These are phyloP conservation scores for Aspergillus clavatus DNA, from an alignment of 2,329 filamentous ascomycete genomes.

Conservation along the genomic window DNA sequence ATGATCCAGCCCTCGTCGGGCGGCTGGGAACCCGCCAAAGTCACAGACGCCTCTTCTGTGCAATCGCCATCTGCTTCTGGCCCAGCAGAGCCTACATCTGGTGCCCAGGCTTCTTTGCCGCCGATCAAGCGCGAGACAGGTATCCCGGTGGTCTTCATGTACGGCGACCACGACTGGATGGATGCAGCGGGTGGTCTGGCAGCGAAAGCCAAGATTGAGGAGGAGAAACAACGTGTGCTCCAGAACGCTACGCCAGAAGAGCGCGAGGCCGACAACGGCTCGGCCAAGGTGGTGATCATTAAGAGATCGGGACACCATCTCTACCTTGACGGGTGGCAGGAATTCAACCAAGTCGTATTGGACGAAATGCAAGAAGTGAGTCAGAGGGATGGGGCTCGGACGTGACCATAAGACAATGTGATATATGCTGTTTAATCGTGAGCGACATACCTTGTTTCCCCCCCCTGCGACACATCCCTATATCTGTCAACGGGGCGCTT, in stretches of 20 bases:
- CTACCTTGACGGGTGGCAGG: slow-evolving; percentile 65
- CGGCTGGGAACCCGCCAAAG: slow-evolving; percentile 8
- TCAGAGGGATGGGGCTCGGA: slow-evolving; percentile 21
- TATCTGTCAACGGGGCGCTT: not conserved
- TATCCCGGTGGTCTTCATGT: slow-evolving; percentile 85
- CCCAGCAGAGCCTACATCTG: slow-evolving; percentile 9
- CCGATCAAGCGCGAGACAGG: slow-evolving; percentile 54
- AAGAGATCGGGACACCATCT: slow-evolving; percentile 66
- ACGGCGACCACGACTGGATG: slow-evolving; percentile 99
- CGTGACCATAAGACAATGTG: slow-evolving; percentile 1
- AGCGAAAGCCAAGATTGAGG: slow-evolving; percentile 71
- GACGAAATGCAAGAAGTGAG: slow-evolving; percentile 62
- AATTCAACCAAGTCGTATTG: slow-evolving; percentile 63
- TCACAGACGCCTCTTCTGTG: slow-evolving; percentile 11
- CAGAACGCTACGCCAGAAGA: slow-evolving; percentile 61
- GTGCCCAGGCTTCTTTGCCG: slow-evolving; percentile 29
- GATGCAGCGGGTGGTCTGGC: slow-evolving; percentile 81
- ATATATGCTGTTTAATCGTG: not conserved
- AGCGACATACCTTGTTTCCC: not conserved
- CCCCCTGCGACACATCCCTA: not conserved
- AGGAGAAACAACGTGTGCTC: slow-evolving; percentile 58
- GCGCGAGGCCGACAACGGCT: slow-evolving; percentile 66
- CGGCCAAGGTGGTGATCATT: slow-evolving; percentile 76
- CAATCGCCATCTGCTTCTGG: slow-evolving; percentile 11
- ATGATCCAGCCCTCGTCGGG: slow-evolving; percentile 29